These are phyloP conservation scores for Sarocladiaceae sp. DNA, from an alignment of 2,329 filamentous ascomycete species.

Conservation along the genomic window DNA sequence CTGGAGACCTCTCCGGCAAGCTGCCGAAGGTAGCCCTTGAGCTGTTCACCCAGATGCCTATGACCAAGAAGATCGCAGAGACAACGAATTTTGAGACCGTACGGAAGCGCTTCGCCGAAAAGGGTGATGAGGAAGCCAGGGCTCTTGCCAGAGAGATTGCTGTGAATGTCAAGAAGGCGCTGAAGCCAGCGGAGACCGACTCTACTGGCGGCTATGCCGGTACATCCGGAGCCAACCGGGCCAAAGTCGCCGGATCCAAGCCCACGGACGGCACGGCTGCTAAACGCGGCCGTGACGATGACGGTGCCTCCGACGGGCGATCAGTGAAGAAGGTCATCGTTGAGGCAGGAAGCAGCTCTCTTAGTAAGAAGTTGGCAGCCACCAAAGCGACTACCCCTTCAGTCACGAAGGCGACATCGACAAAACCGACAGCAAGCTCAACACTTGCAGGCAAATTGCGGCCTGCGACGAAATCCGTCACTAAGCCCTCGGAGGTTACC, in stretches of 20 bases:
- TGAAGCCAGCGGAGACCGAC: conserved; percentile 26
- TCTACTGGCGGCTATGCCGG: conserved; percentile 30
- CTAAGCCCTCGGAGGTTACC: conserved; percentile 25
- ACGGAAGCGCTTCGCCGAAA: conserved; percentile 55
- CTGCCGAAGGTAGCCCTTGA: conserved; percentile 50
- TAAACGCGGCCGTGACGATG: conserved; percentile 35
- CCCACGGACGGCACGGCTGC: conserved; percentile 21
- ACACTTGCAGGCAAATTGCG: conserved; percentile 44
- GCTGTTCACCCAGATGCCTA: conserved; percentile 56
- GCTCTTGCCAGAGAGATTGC: conserved; percentile 53
- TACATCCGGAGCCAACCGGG: conserved; percentile 32
- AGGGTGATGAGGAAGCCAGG: conserved; percentile 59
- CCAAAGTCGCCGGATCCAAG: conserved; percentile 25
- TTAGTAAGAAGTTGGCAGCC: conserved; percentile 34
- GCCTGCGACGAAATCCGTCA: conserved; percentile 32
- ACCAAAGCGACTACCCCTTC: conserved; percentile 9
- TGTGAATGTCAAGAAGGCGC: conserved; percentile 36
- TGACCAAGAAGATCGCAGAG: conserved; percentile 54
- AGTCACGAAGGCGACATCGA: conserved; percentile 21
- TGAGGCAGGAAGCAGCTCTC: conserved; percentile 29
- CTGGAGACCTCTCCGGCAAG: conserved; percentile 44
- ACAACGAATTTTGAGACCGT: conserved; percentile 62
- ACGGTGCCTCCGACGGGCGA: conserved; percentile 25
- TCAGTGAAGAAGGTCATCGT: conserved; percentile 36
- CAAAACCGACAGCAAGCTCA: conserved; percentile 26